Percentiles rank a stretch among this genome's conserved stretches.
These are phyloP conservation scores for Microdochium bolleyi DNA, from an alignment of 2,329 filamentous ascomycete genomes.

Conservation along the genomic window DNA sequence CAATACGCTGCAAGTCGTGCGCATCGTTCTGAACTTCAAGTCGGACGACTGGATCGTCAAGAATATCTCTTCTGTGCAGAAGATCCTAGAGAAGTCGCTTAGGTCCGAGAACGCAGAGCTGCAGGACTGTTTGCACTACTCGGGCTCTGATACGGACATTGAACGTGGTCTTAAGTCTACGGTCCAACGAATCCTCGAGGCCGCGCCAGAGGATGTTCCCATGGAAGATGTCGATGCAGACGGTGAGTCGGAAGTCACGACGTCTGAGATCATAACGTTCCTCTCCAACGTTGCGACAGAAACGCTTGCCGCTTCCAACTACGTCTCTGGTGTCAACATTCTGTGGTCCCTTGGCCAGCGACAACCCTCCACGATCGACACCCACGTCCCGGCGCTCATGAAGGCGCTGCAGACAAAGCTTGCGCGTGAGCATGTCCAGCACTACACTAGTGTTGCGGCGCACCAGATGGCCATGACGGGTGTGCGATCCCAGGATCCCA, in stretches of 20 bases:
- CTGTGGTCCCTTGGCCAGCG: slow-evolving; percentile 85
- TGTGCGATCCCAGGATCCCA: slow-evolving; percentile 44
- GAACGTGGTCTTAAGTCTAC: slow-evolving; percentile 66
- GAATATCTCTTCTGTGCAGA: slow-evolving; percentile 71
- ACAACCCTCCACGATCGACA: slow-evolving; percentile 79
- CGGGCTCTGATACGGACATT: slow-evolving; percentile 62
- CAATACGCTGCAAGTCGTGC: slow-evolving; percentile 87
- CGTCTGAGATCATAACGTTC: slow-evolving; percentile 80
- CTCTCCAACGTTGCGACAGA: slow-evolving; percentile 83
- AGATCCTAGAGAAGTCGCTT: slow-evolving; percentile 80
- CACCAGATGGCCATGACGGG: slow-evolving; percentile 33
- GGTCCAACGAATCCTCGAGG: slow-evolving; percentile 76
- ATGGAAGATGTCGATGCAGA: slow-evolving; percentile 78
- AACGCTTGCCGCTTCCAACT: slow-evolving; percentile 71
- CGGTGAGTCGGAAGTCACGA: slow-evolving; percentile 70
- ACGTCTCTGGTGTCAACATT: slow-evolving; percentile 84
- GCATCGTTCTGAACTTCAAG: slow-evolving; percentile 82
- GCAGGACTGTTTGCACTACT: slow-evolving; percentile 80
- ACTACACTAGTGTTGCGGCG: slow-evolving; percentile 52
- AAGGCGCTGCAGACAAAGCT: slow-evolving; percentile 89
- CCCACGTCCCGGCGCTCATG: slow-evolving; percentile 82
- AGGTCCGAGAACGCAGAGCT: slow-evolving; percentile 86
- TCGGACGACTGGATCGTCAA: slow-evolving; percentile 83
- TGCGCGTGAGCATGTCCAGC: slow-evolving; percentile 85
- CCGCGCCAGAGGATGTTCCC: slow-evolving; percentile 70